phyloP scores from a whole-genome alignment of 345 rosid species.

The Balakata baccata region DNA sequence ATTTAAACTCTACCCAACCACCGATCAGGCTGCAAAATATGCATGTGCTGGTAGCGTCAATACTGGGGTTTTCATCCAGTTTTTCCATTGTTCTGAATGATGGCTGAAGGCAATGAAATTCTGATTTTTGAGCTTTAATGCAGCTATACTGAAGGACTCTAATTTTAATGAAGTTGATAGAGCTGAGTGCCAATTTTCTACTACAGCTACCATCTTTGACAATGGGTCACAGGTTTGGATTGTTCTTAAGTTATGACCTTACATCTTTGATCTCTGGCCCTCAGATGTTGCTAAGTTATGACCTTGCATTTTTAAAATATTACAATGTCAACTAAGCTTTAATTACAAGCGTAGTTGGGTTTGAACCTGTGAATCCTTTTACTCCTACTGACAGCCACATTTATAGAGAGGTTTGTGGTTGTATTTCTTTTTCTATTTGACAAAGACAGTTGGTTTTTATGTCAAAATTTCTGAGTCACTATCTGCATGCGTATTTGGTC shows the following conservation, averaged over 20 bases:
- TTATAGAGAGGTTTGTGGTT: not conserved
- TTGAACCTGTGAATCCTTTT: not conserved
- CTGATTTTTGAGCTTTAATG: conserved; percentile 24
- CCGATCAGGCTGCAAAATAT: conserved; percentile 81
- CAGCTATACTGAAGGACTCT: conserved; percentile 86
- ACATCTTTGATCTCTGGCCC: too few species aligned
- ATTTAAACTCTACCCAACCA: conserved; percentile 71
- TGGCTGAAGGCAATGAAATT: conserved; percentile 10
- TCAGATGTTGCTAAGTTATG: not conserved
- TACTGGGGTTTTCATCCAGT: not conserved
- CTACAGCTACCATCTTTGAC: conserved; percentile 71
- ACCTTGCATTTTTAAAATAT: not conserved
- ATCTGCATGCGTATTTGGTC: not conserved
- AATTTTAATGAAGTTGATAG: conserved; percentile 79
- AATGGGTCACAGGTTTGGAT: conserved; percentile 77
- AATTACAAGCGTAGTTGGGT: not conserved
- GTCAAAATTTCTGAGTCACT: not conserved
- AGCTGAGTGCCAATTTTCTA: conserved; percentile 87
- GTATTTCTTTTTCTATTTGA: not conserved
- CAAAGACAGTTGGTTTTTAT: too few species aligned
- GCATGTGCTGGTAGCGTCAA: conserved; percentile 56
- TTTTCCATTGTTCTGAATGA: conserved; percentile 2
- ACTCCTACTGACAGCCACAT: not conserved
- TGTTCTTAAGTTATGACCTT: not conserved
- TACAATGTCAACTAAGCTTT: not conserved